Evolutionary conservation across 352 stramenopile genomes (phyloP), one percentile per base, ranked within the genome.

Genomic region (Globisporangium canariense): DNA sequence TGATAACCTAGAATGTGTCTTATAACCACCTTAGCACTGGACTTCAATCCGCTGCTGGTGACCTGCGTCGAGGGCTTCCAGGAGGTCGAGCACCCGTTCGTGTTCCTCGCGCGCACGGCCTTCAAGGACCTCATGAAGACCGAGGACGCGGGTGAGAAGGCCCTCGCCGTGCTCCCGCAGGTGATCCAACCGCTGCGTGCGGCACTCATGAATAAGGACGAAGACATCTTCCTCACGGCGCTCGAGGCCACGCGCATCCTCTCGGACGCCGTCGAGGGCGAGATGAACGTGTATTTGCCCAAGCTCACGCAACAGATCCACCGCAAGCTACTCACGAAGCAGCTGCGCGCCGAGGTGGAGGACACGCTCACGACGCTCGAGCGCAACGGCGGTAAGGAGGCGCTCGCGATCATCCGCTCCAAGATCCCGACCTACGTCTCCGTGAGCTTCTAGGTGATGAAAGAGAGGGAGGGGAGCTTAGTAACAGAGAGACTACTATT

Each of bases 221-320:
- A 91, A 6, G 83, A 93, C 46, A 79, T 84, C 8, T 89, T 91
- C 59, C 64, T 90, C 9, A 81, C 85, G 68, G 81, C 78, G 34
- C 69, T 93, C 41, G 78, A 90, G 62, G 83, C 81, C 28, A 89
- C 79, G 32, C 81, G 83, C 11, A 57, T 84, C 22, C 72, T 93
- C 11, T 90, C 81, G 16, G 79, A 90, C 34, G 68, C 73, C 2
- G 78, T 93, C 4, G 79, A 88, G 47, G 71, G 74, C 2, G 81
- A 93, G 40, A 90, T 93, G 78, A 91, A 93, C 61, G 75, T 79
- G 52, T 89, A 90, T 49, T 64, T 91, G 9, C 68, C 79, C 6
- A 91, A 91, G 60, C 68, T 93, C 41, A 86, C 81, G 20, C 84
- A 91, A 68, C 84, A 93, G 61, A 90, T 93, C 52, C 84, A 93